phyloP scores from a whole-genome alignment of 148 eudicot species.

The Diospyros lotus region DNA sequence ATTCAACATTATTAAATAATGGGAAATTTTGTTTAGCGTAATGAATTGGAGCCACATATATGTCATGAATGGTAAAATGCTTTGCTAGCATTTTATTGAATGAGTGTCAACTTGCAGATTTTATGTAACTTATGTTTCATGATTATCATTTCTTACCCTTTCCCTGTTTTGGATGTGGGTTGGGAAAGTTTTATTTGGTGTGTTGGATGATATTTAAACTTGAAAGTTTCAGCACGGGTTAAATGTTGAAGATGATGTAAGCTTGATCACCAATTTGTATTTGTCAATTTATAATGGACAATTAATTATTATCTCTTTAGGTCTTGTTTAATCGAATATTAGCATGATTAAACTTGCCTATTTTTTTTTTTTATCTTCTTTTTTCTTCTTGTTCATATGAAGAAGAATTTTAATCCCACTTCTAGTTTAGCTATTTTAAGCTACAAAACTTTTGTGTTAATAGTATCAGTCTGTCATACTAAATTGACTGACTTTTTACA shows the following conservation, averaged over 20 bases:
- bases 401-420: background rate
- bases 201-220: background rate
- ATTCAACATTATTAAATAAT: background rate
- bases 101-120: no score
- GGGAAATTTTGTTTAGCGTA: no score
- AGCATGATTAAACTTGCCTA: background rate
- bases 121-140: no score
- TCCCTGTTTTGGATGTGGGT: background rate
- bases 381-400: background rate
- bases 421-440: background rate
- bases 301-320: background rate
- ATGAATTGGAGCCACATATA: no score
- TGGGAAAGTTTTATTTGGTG: background rate
- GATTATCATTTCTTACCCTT: no score
- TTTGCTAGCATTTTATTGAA: no score
- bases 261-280: background rate
- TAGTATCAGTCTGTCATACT: background rate
- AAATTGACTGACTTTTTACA: constrained; percentile 18
- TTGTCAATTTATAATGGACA: background rate
- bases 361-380: background rate
- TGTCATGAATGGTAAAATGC: no score
- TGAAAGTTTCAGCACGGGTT: background rate
- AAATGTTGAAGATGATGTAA: background rate
- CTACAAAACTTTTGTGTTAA: background rate
- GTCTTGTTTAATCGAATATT: background rate